Evolutionary conservation across 78 protist species (phyloP).

Genomic region (Dictyostelium brefeldianum): DNA sequence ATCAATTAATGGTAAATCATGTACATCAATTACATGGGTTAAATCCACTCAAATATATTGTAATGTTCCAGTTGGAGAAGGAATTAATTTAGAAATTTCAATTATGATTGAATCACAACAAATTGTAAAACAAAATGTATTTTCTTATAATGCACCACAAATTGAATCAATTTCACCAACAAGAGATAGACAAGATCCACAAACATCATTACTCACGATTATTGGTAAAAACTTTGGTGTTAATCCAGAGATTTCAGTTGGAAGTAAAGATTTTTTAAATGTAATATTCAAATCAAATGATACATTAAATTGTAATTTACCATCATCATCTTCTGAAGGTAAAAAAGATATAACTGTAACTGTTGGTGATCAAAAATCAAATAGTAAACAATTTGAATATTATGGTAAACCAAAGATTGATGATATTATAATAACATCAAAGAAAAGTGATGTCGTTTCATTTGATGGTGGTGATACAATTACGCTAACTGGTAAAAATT

Average conservation of each 20-base stretch:
- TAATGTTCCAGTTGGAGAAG: slow-evolving; percentile 34
- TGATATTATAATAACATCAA: not conserved
- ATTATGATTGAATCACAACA: slow-evolving; percentile 34
- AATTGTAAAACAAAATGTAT: not conserved
- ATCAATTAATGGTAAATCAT: slow-evolving; percentile 18
- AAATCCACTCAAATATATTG: not conserved
- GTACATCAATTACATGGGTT: slow-evolving; percentile 9
- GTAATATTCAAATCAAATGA: not conserved
- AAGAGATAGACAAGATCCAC: not conserved
- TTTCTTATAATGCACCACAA: slow-evolving; percentile 43
- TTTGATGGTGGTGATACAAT: slow-evolving; percentile 3
- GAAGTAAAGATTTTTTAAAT: slow-evolving; percentile 1
- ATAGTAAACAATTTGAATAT: not conserved
- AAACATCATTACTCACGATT: not conserved
- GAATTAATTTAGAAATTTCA: slow-evolving; percentile 1
- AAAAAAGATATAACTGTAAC: not conserved
- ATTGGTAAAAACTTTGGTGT: slow-evolving; percentile 40
- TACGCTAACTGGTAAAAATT: not conserved
- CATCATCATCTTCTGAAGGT: not conserved
- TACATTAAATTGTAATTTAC: not conserved
- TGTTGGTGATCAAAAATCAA: not conserved
- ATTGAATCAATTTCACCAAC: slow-evolving; percentile 5
- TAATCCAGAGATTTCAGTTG: slow-evolving; percentile 15
- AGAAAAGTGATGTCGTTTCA: not conserved
- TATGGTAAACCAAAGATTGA: slow-evolving; percentile 54